These are phyloP conservation scores for Solanum paucissectum DNA, from an alignment of 257 asterid species.

Conservation along the genomic window DNA sequence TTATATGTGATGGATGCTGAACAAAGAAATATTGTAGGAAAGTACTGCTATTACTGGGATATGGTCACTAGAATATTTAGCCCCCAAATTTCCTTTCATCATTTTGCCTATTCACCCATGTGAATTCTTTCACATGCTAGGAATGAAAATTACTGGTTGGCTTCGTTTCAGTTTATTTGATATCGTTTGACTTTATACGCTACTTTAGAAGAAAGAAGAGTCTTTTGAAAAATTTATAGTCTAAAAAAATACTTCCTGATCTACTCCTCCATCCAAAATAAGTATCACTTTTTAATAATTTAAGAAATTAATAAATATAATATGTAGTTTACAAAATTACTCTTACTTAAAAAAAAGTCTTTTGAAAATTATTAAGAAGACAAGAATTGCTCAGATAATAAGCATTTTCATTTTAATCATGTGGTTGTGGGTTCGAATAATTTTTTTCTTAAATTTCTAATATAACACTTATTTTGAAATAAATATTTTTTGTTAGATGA, in stretches of 20 bases:
- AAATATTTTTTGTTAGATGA: too few species aligned
- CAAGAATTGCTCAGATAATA: neutral
- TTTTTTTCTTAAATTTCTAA: too few species aligned
- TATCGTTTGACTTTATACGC: accelerated
- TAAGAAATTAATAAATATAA: neutral
- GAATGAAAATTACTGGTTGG: neutral
- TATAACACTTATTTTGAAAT: too few species aligned
- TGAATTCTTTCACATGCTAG: neutral
- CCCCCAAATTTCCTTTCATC: neutral
- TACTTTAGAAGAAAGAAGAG: too few species aligned
- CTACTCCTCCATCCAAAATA: too few species aligned
- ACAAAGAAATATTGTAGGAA: neutral
- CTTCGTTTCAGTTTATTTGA: neutral
- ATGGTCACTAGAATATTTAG: neutral
- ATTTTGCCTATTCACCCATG: neutral
- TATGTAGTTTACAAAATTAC: too few species aligned
- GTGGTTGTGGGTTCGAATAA: too few species aligned
- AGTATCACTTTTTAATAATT: too few species aligned
- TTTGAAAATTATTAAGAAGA: too few species aligned
- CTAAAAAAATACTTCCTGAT: too few species aligned
- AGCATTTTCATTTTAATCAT: too few species aligned
- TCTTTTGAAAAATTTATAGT: neutral
- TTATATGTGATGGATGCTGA: neutral
- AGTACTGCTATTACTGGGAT: neutral
- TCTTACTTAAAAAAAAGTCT: too few species aligned